Evolutionary conservation across 2,329 filamentous ascomycete genomes (phyloP), one percentile per base, ranked within the genome.

Genomic region (Arthrobotrys conoides): DNA sequence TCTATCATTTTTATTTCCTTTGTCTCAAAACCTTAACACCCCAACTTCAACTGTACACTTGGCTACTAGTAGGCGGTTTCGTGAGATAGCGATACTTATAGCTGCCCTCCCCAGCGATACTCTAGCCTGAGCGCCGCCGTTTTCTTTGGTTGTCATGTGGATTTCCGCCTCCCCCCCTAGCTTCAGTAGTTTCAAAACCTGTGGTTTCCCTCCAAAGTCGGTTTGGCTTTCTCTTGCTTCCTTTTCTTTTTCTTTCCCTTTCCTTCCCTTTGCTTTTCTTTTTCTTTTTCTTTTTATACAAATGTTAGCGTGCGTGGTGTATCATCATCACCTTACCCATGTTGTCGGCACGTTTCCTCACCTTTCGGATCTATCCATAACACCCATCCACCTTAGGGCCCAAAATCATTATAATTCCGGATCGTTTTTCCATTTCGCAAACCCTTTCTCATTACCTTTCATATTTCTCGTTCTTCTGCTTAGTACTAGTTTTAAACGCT

Each of bases 391-490:
- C 59, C 27, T 65, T 53, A 38, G 57, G 41, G 46, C 66, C 36
- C 41, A 65, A 67, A 68, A 75, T 53, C 76, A 67, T 79, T 75
- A 57, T 73, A 73, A 72, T 73, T 53, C 63, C 65, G 61, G 72
- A 44, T 63, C 55, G 67, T 57, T 57, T 55, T 41, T 66, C 51
- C n/a, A 20, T 57, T 51, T 65, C 38, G 59, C 24, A 46, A 51
- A 80, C 80, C 64, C 6, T 76, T 30, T 81, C 79, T 81, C 20
- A 5, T 79, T 81, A 81, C 82, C 80, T 82, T 82, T 81, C 80
- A 83, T 81, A 81, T 24, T 83, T 81, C 44, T 20, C 81, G 83
- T 83, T 84, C 80, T 38, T 51, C 24, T 55, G 59, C 48, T 67
- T 82, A 80, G 80, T 81, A 82, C 81, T 81, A 71, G 49, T 82